These are phyloP conservation scores for Orbilia brochopaga DNA, from an alignment of 2,329 filamentous ascomycete genomes.

Conservation along the genomic window DNA sequence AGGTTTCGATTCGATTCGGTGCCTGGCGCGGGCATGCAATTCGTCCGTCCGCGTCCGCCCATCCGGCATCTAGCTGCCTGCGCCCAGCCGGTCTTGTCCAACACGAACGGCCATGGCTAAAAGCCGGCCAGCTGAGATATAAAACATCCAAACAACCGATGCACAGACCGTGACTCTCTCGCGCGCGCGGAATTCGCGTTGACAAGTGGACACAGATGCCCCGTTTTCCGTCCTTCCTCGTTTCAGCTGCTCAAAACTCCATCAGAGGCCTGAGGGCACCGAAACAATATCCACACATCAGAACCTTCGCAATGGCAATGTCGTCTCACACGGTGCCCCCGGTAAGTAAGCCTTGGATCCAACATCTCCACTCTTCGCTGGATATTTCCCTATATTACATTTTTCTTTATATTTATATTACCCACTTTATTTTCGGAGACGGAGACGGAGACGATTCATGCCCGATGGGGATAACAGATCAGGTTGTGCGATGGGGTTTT, in stretches of 20 bases:
- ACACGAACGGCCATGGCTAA: not conserved
- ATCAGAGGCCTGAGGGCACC: conserved; percentile 44
- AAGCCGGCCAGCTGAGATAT: conserved; percentile 24
- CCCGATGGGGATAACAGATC: not conserved
- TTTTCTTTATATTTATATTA: too few species aligned
- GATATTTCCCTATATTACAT: conserved; percentile 10
- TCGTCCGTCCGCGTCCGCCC: not conserved
- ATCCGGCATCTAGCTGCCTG: not conserved
- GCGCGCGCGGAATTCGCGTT: conserved; percentile 21
- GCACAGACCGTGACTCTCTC: conserved; percentile 49
- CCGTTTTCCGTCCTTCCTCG: conserved; percentile 50
- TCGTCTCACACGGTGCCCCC: conserved; percentile 43
- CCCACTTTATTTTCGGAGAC: conserved; percentile 22
- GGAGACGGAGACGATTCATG: conserved; percentile 7
- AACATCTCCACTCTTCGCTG: conserved; percentile 14
- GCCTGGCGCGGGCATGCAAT: not conserved
- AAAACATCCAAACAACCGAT: conserved; percentile 37
- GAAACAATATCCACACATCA: conserved; percentile 50
- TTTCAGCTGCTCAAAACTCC: conserved; percentile 44
- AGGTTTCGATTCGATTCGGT: conserved; percentile 5
- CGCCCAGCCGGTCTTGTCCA: not conserved
- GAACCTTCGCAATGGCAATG: conserved; percentile 47
- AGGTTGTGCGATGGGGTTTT: too few species aligned
- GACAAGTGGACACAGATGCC: conserved; percentile 32
- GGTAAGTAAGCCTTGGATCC: conserved; percentile 30